Percentiles rank a stretch among this genome's conserved stretches.
Conservation (phyloP, 1,139 yeast genomes). For the Candida tropicalis region DNA sequence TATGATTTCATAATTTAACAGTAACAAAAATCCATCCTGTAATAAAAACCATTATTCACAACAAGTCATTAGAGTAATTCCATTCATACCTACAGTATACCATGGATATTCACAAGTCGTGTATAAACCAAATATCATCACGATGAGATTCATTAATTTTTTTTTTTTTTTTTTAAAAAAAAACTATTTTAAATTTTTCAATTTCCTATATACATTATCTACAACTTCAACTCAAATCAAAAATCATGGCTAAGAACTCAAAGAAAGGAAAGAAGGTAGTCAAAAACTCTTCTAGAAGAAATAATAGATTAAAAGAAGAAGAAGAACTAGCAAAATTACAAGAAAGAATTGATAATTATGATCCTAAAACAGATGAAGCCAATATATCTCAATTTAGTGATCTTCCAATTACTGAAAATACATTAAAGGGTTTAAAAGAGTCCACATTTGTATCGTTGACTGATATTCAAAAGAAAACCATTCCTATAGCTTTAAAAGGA, state of each 20-base stretch:
- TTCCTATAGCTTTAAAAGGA: constrained; percentile 77
- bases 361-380: constrained; percentile 38
- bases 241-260: constrained; percentile 15
- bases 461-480: constrained; percentile 81
- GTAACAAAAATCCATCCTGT: no score
- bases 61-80: no score
- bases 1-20: no score
- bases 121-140: neutral
- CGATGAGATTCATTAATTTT: constrained; percentile 7
- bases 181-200: constrained; percentile 1
- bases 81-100: no score
- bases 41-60: no score
- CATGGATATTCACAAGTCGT: neutral
- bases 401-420: constrained; percentile 70
- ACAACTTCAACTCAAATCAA: neutral
- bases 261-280: constrained; percentile 17
- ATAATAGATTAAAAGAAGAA: constrained; percentile 40
- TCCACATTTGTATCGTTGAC: constrained; percentile 76
- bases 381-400: constrained; percentile 54
- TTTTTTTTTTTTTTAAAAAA: neutral
- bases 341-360: constrained; percentile 51
- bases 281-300: constrained; percentile 23
- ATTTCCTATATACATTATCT: neutral
- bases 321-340: constrained; percentile 49
- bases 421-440: constrained; percentile 73